A percentile compares a stretch with the other conserved stretches of the same genome.
These are phyloP conservation scores for Saturnispora besseyi DNA, from an alignment of 805 yeast genomes.

Conservation along the genomic window DNA sequence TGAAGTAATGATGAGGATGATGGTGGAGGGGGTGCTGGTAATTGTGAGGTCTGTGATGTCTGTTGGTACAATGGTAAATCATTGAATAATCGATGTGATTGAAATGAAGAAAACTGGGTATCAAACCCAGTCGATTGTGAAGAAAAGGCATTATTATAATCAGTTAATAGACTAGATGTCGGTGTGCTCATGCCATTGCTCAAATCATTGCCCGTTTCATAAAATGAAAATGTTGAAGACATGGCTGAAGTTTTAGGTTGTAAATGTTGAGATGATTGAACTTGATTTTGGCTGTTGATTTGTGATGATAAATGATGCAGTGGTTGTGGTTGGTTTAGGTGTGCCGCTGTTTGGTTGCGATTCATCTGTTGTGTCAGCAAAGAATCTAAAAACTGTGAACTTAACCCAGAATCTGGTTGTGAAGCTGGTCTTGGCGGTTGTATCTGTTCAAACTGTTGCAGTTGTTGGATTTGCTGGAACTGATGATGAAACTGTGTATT, in stretches of 20 bases:
- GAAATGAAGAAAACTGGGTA: neutral
- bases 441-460: neutral
- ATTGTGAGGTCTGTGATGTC: neutral
- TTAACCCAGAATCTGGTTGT: slow-evolving; percentile 3
- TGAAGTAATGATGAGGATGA: neutral
- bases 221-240: neutral
- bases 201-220: neutral
- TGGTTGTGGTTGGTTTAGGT: slow-evolving; percentile 7
- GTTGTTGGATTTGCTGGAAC: slow-evolving; percentile 5
- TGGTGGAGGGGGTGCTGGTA: neutral
- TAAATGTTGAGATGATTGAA: neutral
- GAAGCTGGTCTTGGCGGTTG: slow-evolving; percentile 4
- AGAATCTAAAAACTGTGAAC: slow-evolving; percentile 9
- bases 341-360: slow-evolving; percentile 5
- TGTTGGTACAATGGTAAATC: slow-evolving; percentile 4
- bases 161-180: neutral
- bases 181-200: neutral
- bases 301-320: neutral
- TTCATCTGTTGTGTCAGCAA: slow-evolving; percentile 9
- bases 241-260: neutral
- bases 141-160: neutral
- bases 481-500: slow-evolving; percentile 1
- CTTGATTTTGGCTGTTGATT: neutral
- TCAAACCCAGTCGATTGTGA: slow-evolving; percentile 1
- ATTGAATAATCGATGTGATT: neutral